Base-by-base conservation (phyloP, 108 stramenopile species). In the Fragilariopsis cylindrus region DNA sequence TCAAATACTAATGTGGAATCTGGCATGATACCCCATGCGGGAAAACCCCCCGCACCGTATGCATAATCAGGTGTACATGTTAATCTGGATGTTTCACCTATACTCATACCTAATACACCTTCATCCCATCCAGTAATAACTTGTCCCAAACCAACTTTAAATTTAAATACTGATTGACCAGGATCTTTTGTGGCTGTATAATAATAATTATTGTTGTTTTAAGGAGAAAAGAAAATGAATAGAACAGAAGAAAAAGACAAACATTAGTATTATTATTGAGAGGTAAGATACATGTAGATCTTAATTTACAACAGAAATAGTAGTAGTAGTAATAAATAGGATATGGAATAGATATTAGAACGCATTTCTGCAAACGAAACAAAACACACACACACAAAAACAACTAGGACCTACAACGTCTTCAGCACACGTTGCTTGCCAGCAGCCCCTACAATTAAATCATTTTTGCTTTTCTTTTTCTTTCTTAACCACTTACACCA, bases 51-150 rank as follows among this genome's bases (percentile, higher is more conserved):
- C 15, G 79, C 48, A 12, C 97, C 97, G 70, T 96, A 97, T 65
- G 93, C 97, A 77, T 96, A 97, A 72, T 97, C 97, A 1, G 97
- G 97, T 40, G 87, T 79, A 75, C 93, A 94, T 65, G 91, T 91
- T 56, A 97, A 88, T 72, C 81, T 90, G 42, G 95, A 89, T 13
- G 89, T 75, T 81, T 97, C 95, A 18, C 97, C 97, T 42, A 92
- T 44, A 42, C 60, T 66, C 94, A 96, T 86, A 62, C 69, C 83
- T 69, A 92, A 81, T 8, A 97, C 97, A 58, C 85, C 76, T 73
- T 97, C 95, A 69, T 97, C 97, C 97, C 97, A 97, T 49, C 90
- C 92, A 71, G 85, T 88, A 78, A 90, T 94, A 65, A 90, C 90
- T 65, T 81, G 74, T 48, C 90, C 88, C 57, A 85, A 65, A 3